Percentiles rank a stretch among this genome's conserved stretches.
phyloP scores from a whole-genome alignment of 78 protist genomes.

The Dictyostelium firmibasis region DNA sequence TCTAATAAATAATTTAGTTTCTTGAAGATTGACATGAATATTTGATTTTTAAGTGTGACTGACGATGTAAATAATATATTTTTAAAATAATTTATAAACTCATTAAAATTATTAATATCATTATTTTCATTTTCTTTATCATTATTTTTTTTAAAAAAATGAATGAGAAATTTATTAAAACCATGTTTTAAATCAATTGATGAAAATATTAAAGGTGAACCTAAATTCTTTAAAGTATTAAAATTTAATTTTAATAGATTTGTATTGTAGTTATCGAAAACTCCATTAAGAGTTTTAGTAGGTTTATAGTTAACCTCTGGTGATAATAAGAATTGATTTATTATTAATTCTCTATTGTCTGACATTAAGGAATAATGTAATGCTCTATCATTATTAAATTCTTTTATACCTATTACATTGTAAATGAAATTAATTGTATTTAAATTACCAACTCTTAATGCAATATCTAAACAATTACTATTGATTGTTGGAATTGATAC shows the following conservation, averaged over 20 bases:
- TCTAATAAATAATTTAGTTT: background rate
- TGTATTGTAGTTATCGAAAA: background rate
- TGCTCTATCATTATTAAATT: background rate
- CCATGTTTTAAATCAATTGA: background rate
- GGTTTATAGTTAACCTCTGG: background rate
- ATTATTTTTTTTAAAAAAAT: no score
- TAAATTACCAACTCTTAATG: background rate
- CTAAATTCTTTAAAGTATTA: background rate
- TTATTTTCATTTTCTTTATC: no score
- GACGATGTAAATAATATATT: background rate
- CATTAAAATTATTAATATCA: no score
- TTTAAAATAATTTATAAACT: background rate
- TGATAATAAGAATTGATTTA: background rate
- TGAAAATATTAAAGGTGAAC: background rate
- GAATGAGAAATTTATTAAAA: background rate
- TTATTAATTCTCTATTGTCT: background rate
- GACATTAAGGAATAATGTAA: background rate
- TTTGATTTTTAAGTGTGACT: background rate
- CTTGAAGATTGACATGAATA: background rate
- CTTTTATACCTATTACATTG: background rate
- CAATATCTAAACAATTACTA: background rate
- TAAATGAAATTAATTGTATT: background rate
- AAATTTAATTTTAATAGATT: background rate
- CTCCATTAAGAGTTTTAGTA: background rate
- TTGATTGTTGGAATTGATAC: background rate